Evolutionary conservation across 305 asterid genomes (phyloP).

Genomic region (Fraxinus sp.): DNA sequence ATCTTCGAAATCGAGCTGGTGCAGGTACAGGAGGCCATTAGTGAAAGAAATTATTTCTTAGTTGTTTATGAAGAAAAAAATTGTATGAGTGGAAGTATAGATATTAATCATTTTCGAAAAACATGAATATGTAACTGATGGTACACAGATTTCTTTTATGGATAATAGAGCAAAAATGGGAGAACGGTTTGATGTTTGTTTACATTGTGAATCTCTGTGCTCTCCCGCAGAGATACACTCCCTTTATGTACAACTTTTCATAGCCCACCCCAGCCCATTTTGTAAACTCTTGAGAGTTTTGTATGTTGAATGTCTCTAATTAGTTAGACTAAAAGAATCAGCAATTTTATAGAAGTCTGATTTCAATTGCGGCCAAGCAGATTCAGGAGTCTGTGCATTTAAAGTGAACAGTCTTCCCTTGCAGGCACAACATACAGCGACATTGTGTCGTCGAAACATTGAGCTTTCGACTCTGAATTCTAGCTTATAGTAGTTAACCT

Average conservation of each 20-base stretch:
- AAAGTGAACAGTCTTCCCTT: slow-evolving; percentile 64
- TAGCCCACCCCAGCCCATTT: neutral
- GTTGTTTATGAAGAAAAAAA: neutral
- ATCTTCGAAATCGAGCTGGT: neutral
- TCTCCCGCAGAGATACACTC: neutral
- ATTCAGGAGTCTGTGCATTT: slow-evolving; percentile 77
- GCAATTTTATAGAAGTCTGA: slow-evolving; percentile 57
- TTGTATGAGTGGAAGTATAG: neutral
- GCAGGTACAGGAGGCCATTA: neutral
- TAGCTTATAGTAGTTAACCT: slow-evolving; percentile 59
- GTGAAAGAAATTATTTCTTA: neutral
- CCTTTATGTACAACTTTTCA: neutral
- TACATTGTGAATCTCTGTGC: neutral
- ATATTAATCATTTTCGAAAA: neutral
- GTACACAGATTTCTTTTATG: neutral
- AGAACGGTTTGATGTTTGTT: neutral
- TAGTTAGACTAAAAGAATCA: slow-evolving; percentile 45
- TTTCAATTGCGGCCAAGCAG: slow-evolving; percentile 62
- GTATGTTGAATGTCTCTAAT: neutral
- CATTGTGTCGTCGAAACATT: slow-evolving; percentile 58
- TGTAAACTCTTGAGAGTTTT: neutral
- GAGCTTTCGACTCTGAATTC: slow-evolving; percentile 70
- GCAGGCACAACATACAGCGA: slow-evolving; percentile 70
- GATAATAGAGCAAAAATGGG: neutral
- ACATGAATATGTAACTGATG: neutral